Evolutionary conservation across 148 eudicot genomes (phyloP).

Genomic region (Rhododendron vialii): DNA sequence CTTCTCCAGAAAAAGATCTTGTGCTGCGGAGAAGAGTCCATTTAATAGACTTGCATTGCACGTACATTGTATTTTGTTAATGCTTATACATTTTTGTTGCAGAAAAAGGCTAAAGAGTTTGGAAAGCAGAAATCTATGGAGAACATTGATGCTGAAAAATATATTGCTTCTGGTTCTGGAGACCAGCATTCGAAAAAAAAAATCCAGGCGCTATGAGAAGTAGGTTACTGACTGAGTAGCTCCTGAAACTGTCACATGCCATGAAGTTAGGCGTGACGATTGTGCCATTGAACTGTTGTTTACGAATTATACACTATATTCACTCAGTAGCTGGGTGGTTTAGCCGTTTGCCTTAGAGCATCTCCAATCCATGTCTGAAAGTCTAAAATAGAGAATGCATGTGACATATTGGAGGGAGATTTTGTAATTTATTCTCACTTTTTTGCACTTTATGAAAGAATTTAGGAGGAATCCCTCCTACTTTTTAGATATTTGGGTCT

Average conservation of each 20-base stretch:
- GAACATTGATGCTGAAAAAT: constrained; percentile 47
- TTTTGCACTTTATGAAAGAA: too few relatives aligned
- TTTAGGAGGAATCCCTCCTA: too few relatives aligned
- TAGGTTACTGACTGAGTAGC: background rate
- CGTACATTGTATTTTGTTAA: background rate
- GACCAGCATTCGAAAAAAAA: constrained; percentile 42
- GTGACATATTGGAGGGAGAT: too few relatives aligned
- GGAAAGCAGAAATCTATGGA: constrained; percentile 41
- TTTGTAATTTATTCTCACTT: too few relatives aligned
- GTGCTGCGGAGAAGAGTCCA: background rate
- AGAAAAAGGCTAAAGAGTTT: constrained; percentile 72
- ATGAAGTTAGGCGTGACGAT: background rate
- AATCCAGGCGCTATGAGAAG: constrained; percentile 26
- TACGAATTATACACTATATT: too few relatives aligned
- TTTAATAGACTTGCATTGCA: background rate
- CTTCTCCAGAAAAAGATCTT: background rate
- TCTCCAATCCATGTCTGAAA: too few relatives aligned
- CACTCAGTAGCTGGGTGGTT: too few relatives aligned
- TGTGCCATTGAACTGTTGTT: background rate
- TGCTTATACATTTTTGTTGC: constrained; percentile 15
- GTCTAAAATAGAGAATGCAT: too few relatives aligned
- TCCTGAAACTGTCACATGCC: background rate
- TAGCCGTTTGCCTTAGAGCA: too few relatives aligned
- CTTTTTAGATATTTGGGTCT: too few relatives aligned
- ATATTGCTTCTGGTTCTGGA: constrained; percentile 38